Percentiles rank a stretch among this genome's conserved stretches.
Conservation (phyloP, 306 rosid species). For the Cucumis sativus region DNA sequence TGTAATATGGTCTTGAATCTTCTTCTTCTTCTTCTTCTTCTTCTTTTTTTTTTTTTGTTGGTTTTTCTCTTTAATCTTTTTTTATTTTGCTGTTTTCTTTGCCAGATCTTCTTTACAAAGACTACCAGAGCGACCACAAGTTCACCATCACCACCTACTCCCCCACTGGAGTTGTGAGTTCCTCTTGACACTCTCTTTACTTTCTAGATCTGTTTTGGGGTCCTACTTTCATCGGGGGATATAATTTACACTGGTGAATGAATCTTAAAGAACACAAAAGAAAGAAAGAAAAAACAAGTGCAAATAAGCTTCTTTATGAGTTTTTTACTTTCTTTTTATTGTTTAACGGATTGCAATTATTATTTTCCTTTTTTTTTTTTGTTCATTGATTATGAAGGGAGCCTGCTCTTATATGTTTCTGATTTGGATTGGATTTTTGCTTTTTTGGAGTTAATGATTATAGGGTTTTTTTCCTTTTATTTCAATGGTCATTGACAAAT, state of each 20-base stretch:
- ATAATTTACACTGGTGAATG: background rate
- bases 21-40: background rate
- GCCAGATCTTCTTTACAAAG: conserved; percentile 79
- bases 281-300: background rate
- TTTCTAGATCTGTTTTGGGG: background rate
- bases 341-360: background rate
- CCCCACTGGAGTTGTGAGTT: conserved; percentile 74
- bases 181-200: background rate
- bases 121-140: conserved; percentile 86
- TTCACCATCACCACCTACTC: conserved; percentile 81
- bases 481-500: background rate
- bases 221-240: background rate
- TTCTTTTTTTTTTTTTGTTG: background rate
- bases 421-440: background rate
- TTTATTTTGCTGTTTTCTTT: background rate
- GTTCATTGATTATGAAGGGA: background rate
- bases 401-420: background rate
- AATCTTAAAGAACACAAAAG: background rate
- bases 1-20: background rate
- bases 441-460: too few species aligned
- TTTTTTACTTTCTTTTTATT: background rate
- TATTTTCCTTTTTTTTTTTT: background rate
- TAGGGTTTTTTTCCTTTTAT: background rate
- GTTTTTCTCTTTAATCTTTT: background rate
- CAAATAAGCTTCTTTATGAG: background rate